Evolutionary conservation across 2,329 filamentous ascomycete species (phyloP), one percentile per base, ranked within the genome.

Genomic region (Scleromitrula shiraiana): DNA sequence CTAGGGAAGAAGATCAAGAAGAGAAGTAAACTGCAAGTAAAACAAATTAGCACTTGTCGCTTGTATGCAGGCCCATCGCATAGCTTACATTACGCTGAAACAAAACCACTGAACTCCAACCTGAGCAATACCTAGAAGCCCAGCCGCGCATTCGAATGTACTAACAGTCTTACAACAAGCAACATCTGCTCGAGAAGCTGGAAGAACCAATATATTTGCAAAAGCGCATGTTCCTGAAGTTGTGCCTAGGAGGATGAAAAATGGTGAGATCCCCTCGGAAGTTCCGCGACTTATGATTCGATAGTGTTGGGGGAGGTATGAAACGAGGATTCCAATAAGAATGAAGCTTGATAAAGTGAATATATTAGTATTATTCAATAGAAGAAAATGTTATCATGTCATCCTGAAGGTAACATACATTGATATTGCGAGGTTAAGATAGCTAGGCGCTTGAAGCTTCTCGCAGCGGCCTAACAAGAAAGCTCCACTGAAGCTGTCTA

Each of bases 1-100:
- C 83, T 82, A 29, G 87, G 87, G 68, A 95, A 96, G 75, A 94
- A 98, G 59, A 95, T 79, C 49, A 97, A 78, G 69, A 95, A 98
- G n/a, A 98, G 77, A 17, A 95, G 73, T 44, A 97, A 81, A 56
- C 91, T 97, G 57, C 20, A 19, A 20, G 4, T 5, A n/a, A 7
- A n/a, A 12, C 50, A 14, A 56, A 38, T 27, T 29, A 22, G 35
- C 7, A 41, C 9, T 8, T 19, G n/a, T 27, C 36, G 32, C 24
- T 30, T 17, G n/a, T n/a, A n/a, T 15, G 17, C 12, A 10, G 30
- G 22, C 36, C 6, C 7, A 15, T 49, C 20, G 22, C 29, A 17
- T 27, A 27, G 41, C 84, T 62, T 68, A 96, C 93, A 97, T 95
- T 57, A 90, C 75, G 59, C 83, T 83, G 66, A 97, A 96, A 68